phyloP scores from a whole-genome alignment of 2,329 filamentous ascomycete genomes.

The Arthrinium phaeospermum region DNA sequence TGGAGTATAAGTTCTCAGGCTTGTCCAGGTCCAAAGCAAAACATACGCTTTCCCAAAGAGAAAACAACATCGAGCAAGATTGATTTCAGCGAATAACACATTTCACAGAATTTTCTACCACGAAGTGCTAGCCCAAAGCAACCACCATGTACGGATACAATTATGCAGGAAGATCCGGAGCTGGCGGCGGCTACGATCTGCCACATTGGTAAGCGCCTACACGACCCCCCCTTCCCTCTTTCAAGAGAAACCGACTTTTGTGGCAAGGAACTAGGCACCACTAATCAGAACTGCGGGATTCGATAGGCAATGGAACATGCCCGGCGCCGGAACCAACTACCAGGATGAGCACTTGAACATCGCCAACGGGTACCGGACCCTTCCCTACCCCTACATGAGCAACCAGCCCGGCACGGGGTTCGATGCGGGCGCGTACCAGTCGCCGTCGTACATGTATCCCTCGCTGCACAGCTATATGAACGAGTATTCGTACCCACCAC shows the following conservation, averaged over 20 bases:
- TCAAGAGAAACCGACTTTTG: neutral
- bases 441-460: neutral
- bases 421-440: neutral
- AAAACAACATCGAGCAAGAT: neutral
- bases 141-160: neutral
- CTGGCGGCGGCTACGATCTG: neutral
- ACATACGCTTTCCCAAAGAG: too few species aligned
- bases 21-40: neutral
- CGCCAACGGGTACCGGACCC: neutral
- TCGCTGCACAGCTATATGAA: neutral
- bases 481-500: neutral
- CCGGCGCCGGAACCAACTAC: neutral
- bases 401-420: neutral
- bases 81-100: neutral
- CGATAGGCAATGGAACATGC: neutral
- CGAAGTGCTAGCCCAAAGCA: too few species aligned
- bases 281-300: too few species aligned
- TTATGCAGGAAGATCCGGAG: neutral
- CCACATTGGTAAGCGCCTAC: neutral
- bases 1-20: neutral
- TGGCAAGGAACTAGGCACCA: too few species aligned
- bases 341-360: neutral
- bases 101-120: neutral
- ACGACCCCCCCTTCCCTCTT: neutral
- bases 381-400: neutral